Evolutionary conservation across 1,284 basidiomycete genomes (phyloP), one percentile per base, ranked within the genome.

Genomic region (Ganoderma sp.): DNA sequence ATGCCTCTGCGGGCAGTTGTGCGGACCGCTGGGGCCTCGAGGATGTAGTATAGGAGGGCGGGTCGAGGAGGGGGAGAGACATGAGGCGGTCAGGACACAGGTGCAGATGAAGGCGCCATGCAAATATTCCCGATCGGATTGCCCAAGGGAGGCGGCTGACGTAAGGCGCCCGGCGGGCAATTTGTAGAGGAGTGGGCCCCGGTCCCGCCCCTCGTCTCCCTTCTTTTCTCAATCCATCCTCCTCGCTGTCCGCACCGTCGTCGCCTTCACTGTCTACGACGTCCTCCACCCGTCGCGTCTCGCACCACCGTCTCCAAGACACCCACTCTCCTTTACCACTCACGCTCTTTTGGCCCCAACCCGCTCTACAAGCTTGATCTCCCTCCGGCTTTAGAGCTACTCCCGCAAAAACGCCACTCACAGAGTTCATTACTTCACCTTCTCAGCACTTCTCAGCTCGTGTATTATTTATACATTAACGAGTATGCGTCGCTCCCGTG

Each of bases 1-100:
- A 92, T 0, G 83, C 82, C 17, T 82, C 77, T 3, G 81, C 81
- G 0, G 84, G 83, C 2, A 86, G 78, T 0, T 69, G 73, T 0
- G 81, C 76, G 3, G 84, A 75, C 50, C 77, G 79, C 56, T 82
- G 63, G 2, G 84, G 81, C 7, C 73, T 64, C 10, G 76, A 69
- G 25, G 74, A 74, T 52, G 71, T 61, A 22, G 67, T 68, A 71
- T 81, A 74, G 10, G 78, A 71, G 0, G 81, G 67, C 1, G 82
- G 77, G 69, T 77, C 74, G 43, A 76, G 64, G 63, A 81, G 79
- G 61, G 78, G 73, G 79, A 80, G 80, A 64, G 59, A 52, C 59
- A 70, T 45, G 45, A 41, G 45, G 37, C 37, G 1, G 28, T 14
- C 48, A n/a, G 48, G 22, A 25, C 22, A 25, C 22, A 52, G 25